Conservation (phyloP, 768 basidiomycete species). For the Russula griseocarnosa region DNA sequence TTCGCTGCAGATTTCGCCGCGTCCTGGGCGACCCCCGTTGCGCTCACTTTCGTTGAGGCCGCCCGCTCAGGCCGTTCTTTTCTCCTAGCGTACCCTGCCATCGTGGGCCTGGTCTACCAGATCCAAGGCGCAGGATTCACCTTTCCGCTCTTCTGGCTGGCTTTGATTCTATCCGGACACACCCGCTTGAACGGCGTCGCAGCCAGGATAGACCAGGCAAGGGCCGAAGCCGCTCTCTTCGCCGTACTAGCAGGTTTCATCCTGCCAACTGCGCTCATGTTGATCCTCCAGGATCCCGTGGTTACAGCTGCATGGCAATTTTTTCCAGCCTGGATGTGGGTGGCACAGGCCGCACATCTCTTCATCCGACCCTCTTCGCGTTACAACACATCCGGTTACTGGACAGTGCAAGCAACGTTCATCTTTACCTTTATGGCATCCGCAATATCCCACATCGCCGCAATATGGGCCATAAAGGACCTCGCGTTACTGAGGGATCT, state of each 20-base stretch:
- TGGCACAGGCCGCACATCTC: slow-evolving; percentile 13
- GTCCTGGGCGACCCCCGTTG: slow-evolving; percentile 7
- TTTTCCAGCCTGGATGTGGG: slow-evolving; percentile 23
- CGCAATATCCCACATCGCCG: slow-evolving; percentile 19
- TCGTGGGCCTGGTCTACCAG: slow-evolving; percentile 22
- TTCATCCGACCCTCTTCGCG: slow-evolving; percentile 24
- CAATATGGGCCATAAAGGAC: slow-evolving; percentile 2
- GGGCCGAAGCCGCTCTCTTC: slow-evolving; percentile 24
- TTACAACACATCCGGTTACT: slow-evolving; percentile 21
- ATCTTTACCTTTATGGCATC: slow-evolving; percentile 20
- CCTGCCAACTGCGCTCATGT: slow-evolving; percentile 18
- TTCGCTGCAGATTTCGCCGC: slow-evolving; percentile 14
- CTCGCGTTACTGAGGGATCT: slow-evolving; percentile 13
- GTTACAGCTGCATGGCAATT: slow-evolving; percentile 25
- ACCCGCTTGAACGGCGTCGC: slow-evolving; percentile 1
- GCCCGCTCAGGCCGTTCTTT: slow-evolving; percentile 14
- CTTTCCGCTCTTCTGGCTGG: slow-evolving; percentile 24
- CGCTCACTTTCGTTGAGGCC: slow-evolving; percentile 24
- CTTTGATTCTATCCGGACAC: slow-evolving; percentile 22
- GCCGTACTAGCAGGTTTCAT: slow-evolving; percentile 18
- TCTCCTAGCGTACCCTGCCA: slow-evolving; percentile 11
- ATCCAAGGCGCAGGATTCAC: slow-evolving; percentile 11
- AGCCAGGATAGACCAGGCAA: slow-evolving; percentile 23
- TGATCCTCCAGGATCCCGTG: slow-evolving; percentile 16
- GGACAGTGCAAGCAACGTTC: slow-evolving; percentile 20